Base-by-base conservation (phyloP, 2,329 filamentous ascomycete genomes). In the Botrytis aclada region DNA sequence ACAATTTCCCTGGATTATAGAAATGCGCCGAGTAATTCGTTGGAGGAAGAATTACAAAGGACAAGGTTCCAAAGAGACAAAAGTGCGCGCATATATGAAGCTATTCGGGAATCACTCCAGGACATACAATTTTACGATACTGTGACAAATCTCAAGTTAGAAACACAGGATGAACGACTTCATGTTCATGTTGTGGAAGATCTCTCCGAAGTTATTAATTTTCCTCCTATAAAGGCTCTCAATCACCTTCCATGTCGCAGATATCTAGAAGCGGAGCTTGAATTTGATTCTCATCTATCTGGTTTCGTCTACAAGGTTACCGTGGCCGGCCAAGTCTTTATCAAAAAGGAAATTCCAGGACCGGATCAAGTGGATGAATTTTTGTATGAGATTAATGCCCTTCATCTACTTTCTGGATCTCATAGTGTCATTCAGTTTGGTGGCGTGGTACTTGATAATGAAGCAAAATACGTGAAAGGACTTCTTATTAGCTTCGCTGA, bases 171-270 rank as follows among this genome's bases (percentile, higher is more conserved):
- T 72, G 93, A 93, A 22, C 90, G 94, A 74, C 86, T 99, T 37
- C 95, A 98, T 82, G 94, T 99, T 10, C 96, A 98, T 81, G 96
- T 99, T 70, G 95, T 96, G n/a, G 95, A 99, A 82, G 96, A 99
- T 81, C 89, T 94, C 66, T 79, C 80, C 84, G 96, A 99, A 84
- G 96, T 96, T 73, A 97, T 99, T 73, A 87, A 89, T 16, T 98
- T 95, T 79, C 96, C 96, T 5, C 87, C 89, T 0, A 84, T 91
- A 37, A 88, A 88, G 56, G 89, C 92, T 75, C 88, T 98, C 73
- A 87, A 90, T 25, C 94, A 98, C 81, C 85, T 98, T 69, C 82
- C 83, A 51, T 92, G 89, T 77, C 85, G 83, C 75, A 87, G 85
- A 73, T 90, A 91, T 81, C 87, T 85, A 51, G 95, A 98, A 81